Evolutionary conservation across 495 filamentous ascomycete genomes (phyloP), one percentile per base, ranked within the genome.

Genomic region (Glarea lozoyensis): DNA sequence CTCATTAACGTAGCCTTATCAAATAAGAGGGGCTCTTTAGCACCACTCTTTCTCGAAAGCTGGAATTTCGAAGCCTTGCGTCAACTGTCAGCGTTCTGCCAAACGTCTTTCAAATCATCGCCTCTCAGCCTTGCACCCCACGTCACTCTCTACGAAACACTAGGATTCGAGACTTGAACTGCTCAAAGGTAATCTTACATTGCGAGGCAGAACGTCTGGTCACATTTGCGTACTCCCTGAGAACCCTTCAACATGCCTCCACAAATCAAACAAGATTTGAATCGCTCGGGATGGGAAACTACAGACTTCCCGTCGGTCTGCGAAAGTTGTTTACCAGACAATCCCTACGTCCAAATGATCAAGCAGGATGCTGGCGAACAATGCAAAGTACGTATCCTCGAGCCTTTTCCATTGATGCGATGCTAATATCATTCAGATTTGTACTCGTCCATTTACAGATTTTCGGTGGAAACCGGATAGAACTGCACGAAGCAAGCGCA

Each of bases 291-390:
- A 23, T 93, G 87, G 86, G 92, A 98, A 63, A 81, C 84, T 23
- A 95, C 92, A 18, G 88, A 84, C 66, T 82, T 82, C 58, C 79
- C 77, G 23, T 78, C 75, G 3, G 72, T 82, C 29, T 80, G 74
- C 61, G 74, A 77, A 50, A 70, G 66, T 58, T 98, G 93, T 60
- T 79, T 98, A 4, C 90, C 92, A 25, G 87, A 93, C 44, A 97
- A 97, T 57, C 92, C 88, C 4, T 97, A 94, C 61, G 92, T 98
- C 32, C 90, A 96, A 61, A 96, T 98, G 88, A 70, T 97, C 35
- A 98, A 98, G 60, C 85, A 94, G 58, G 89, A 97, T 60, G 74
- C 87, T 49, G 92, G 88, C 50, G 37, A 44, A 40, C 74, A 80
- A 59, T 84, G 79, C 69, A 82, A 86, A 66, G 71, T 86, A 52